Evolutionary conservation across 1,139 yeast species (phyloP), one percentile per base, ranked within the genome.

Genomic region (Debaryomyces udenii): DNA sequence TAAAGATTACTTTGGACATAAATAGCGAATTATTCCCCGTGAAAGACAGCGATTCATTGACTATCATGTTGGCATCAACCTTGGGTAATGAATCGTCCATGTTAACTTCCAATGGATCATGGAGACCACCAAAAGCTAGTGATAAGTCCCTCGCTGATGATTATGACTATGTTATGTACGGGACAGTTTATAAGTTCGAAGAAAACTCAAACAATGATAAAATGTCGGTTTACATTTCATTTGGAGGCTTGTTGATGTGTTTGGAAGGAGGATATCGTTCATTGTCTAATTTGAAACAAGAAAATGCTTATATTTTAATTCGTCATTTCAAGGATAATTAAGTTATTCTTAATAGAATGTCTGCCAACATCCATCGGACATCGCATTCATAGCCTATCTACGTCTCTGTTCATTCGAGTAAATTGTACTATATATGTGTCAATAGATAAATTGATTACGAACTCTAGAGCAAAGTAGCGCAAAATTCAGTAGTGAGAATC

Each of bases 131-230:
- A 32, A 86, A 80, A 63, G 77, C 86, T 10, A 87, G 83, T 44
- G 96, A 90, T 53, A 78, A 85, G 55, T 80, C 94, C 2, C 75
- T 93, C 58, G 96, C 97, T 46, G 98, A 93, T 61, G 98, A 93
- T 59, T 93, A 90, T 68, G 99, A 94, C 62, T 94, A 94, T 57
- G 98, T 93, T 53, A 93, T 93, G 98, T 85, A 91, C 64, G 99
- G 99, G 44, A 91, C 97, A 11, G 96, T 94, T 37, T 94, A 94
- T 74, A 90, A 93, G 64, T 93, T 94, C 60, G 97, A 93, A 62
- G 99, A 93, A 67, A 83, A 85, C 49, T 70, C 78, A 33, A 85
- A 81, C 47, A 85, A 81, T 57, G 86, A 81, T 56, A 71, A 73
- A 55, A 86, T 88, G 69, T 83, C 95, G 18, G 96, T 93, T 20